Base-by-base conservation (phyloP, 257 asterid species). In the Fraxinus excelsior region DNA sequence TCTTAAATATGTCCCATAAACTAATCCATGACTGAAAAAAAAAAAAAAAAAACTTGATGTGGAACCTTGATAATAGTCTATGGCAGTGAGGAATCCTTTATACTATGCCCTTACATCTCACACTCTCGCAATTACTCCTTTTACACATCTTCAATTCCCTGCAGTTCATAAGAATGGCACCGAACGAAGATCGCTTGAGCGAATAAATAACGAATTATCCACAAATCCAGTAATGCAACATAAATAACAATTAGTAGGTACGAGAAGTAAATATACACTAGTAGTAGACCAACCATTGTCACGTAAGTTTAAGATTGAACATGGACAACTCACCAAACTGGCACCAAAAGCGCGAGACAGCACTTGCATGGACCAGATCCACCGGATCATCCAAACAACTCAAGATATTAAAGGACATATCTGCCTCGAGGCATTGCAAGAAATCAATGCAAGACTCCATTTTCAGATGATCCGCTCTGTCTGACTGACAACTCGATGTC, bases 331-430 rank as follows among this genome's bases (percentile, higher is more conserved):
- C 80, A 92, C 98, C 92, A 79, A 91, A 90, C 42, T 81, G 87
- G 76, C 74, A 90, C 98, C 97, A 93, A 68, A 75, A 35, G 49
- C 78, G 89, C 2, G 96, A 91, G 67, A 88, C 94, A 13, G 84
- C 80, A 72, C 90, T 79, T 31, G 89, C 88, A 51, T 88, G 92
- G 72, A 86, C 88, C 25, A 93, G 65, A 82, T 91, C 98, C 32
- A 84, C 88, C 7, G 94, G 95, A 79, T 93, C 98, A 79, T 80
- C 87, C 82, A 93, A 77, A 82, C 81, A 81, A 74, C 76, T 84
- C 86, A 91, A 73, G 79, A 91, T 83, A 75, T 81, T 58, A 29
- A 81, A 6, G 53, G 84, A 85, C 79, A 88, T 74, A 29, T 91
- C 96, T 2, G 71, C 51, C 79, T 81, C 92, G 26, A 89, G 88